These are phyloP conservation scores for Saccharomycopsis sp. DNA, from an alignment of 805 yeast species.

Conservation along the genomic window DNA sequence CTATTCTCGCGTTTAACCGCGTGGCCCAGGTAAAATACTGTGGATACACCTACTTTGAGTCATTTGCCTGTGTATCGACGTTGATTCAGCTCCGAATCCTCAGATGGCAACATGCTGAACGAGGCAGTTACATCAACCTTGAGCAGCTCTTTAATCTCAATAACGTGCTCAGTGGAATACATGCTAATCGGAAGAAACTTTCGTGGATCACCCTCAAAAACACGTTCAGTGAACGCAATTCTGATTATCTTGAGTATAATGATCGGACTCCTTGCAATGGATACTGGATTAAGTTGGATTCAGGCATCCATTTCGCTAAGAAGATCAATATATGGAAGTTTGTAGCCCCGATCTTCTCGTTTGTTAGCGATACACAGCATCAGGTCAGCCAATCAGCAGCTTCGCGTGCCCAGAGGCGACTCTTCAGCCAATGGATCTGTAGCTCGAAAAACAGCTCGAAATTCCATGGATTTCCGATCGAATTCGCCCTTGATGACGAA, in stretches of 20 bases:
- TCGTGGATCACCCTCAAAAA: constrained; percentile 2
- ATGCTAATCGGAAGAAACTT: background rate
- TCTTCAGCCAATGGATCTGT: background rate
- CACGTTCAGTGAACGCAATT: background rate
- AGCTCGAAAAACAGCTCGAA: background rate
- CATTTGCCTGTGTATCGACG: constrained; percentile 2
- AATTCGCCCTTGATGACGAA: constrained; percentile 1
- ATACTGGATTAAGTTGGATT: background rate
- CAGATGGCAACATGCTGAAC: constrained; percentile 1
- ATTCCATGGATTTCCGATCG: constrained; percentile 4
- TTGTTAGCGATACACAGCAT: background rate
- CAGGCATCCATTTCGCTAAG: background rate
- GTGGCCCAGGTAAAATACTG: constrained; percentile 4
- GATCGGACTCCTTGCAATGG: background rate
- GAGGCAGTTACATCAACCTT: background rate
- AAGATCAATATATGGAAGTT: background rate
- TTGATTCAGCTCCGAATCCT: background rate
- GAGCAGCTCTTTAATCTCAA: constrained; percentile 1
- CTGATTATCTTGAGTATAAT: background rate
- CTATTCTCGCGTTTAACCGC: constrained; percentile 2
- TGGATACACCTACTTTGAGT: constrained; percentile 7
- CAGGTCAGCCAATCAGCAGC: background rate
- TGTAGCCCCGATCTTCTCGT: background rate
- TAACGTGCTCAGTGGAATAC: background rate
- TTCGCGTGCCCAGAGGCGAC: background rate